A percentile compares a stretch with the other conserved stretches of the same genome.
Evolutionary conservation across 768 basidiomycete genomes (phyloP).

Genomic region (Lactarius sanguifluus): DNA sequence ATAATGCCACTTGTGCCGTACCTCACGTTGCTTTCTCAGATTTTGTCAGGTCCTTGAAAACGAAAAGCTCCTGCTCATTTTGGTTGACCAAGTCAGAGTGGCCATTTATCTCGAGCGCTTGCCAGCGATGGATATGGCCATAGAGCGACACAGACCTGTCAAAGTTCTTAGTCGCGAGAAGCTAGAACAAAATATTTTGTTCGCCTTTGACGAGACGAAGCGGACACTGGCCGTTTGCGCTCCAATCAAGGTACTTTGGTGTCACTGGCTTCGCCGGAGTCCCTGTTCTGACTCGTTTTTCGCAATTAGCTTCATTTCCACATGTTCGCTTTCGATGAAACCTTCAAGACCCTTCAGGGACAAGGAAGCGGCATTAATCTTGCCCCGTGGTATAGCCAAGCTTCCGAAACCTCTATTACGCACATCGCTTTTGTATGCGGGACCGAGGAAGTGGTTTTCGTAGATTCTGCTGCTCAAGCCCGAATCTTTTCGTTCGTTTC

Average conservation of each 20-base stretch:
- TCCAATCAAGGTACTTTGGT: constrained; percentile 39
- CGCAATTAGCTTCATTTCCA: constrained; percentile 39
- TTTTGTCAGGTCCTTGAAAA: constrained; percentile 23
- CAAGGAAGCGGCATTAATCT: constrained; percentile 45
- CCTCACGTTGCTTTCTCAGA: constrained; percentile 8
- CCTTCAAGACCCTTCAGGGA: constrained; percentile 42
- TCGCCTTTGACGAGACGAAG: constrained; percentile 54
- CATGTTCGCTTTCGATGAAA: constrained; percentile 50
- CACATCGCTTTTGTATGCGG: constrained; percentile 48
- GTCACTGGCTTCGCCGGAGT: neutral
- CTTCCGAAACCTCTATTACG: constrained; percentile 33
- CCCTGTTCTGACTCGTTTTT: neutral
- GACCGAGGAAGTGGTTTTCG: constrained; percentile 51
- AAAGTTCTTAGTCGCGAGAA: constrained; percentile 43
- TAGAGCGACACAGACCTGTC: constrained; percentile 1
- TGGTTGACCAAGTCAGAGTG: constrained; percentile 11
- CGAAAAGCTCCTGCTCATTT: constrained; percentile 19
- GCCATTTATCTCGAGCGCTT: constrained; percentile 25
- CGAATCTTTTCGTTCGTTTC: constrained; percentile 56
- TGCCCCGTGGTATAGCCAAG: constrained; percentile 42
- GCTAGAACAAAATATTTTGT: constrained; percentile 45
- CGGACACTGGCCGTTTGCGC: constrained; percentile 49
- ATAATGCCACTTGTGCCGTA: neutral
- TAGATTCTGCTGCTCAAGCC: constrained; percentile 45
- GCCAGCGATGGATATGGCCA: neutral